Percentiles rank a stretch among this genome's conserved stretches.
phyloP scores from a whole-genome alignment of 2,329 filamentous ascomycete genomes.

The Colletotrichum sublineola region DNA sequence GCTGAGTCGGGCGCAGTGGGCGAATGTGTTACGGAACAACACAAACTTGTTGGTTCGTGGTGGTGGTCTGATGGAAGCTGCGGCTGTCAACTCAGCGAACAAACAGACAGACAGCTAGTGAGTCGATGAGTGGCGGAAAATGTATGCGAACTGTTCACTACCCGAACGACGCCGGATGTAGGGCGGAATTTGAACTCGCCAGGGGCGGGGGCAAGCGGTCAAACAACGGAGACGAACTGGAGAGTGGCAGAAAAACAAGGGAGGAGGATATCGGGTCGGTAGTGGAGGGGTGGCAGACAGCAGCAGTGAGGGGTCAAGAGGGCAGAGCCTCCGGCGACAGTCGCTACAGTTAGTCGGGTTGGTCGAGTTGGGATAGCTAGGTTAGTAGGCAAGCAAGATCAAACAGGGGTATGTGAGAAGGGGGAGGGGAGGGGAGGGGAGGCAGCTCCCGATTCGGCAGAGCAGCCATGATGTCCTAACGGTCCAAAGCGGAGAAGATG shows the following conservation, averaged over 20 bases:
- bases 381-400: not conserved
- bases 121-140: conserved; percentile 41
- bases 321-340: not conserved
- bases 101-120: conserved; percentile 14
- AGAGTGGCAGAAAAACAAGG: conserved; percentile 34
- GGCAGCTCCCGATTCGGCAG: conserved; percentile 10
- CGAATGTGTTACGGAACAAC: not conserved
- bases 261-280: conserved; percentile 28
- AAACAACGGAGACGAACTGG: conserved; percentile 16
- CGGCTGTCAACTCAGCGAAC: conserved; percentile 23
- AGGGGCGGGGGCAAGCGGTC: conserved; percentile 39
- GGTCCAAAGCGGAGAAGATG: not conserved
- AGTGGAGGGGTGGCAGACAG: conserved; percentile 23
- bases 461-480: too few species aligned
- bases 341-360: conserved; percentile 5
- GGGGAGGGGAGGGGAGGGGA: not conserved
- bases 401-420: not conserved
- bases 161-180: conserved; percentile 28
- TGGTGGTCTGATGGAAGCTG: conserved; percentile 15
- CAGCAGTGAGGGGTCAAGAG: not conserved
- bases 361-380: not conserved
- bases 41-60: not conserved
- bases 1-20: conserved; percentile 34
- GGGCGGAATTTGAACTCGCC: conserved; percentile 40
- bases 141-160: conserved; percentile 16